Conservation (phyloP, 2,329 filamentous ascomycete genomes). For the Trichoderma lentiforme region DNA sequence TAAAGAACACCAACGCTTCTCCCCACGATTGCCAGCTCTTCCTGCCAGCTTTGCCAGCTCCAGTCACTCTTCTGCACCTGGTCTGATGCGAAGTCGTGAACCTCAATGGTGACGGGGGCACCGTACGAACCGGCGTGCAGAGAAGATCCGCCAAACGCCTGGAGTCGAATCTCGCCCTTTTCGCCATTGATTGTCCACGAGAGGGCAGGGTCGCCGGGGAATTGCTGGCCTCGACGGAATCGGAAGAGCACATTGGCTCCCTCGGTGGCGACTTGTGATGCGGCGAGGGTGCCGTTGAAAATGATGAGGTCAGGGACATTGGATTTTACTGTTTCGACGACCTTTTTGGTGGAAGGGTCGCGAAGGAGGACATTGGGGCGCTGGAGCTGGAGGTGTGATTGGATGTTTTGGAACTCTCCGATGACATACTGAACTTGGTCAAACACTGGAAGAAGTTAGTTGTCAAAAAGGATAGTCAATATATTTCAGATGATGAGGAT, state of each 20-base stretch:
- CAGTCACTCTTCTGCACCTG: constrained; percentile 42
- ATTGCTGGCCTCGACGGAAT: constrained; percentile 47
- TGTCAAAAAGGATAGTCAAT: not conserved
- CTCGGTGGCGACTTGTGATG: constrained; percentile 24
- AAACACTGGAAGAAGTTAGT: constrained; percentile 34
- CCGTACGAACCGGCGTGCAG: constrained; percentile 35
- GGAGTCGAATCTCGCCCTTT: constrained; percentile 47
- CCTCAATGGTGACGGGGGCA: constrained; percentile 43
- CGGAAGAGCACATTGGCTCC: constrained; percentile 43
- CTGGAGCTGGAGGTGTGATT: constrained; percentile 44
- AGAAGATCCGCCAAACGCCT: constrained; percentile 26
- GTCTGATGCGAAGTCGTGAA: constrained; percentile 49
- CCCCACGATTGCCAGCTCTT: constrained; percentile 41
- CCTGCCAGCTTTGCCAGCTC: constrained; percentile 46
- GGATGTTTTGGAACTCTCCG: constrained; percentile 41
- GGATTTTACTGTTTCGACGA: constrained; percentile 34
- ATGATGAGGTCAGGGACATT: constrained; percentile 45
- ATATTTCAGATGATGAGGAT: not conserved
- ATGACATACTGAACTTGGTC: constrained; percentile 45
- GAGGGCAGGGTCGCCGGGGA: constrained; percentile 44
- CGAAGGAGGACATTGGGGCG: constrained; percentile 38
- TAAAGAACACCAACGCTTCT: constrained; percentile 54
- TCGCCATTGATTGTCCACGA: constrained; percentile 52
- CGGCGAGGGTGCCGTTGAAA: constrained; percentile 29
- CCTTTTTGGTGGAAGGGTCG: constrained; percentile 29